phyloP scores from a whole-genome alignment of 140 eudicot genomes.

The Oenanthe javanica region DNA sequence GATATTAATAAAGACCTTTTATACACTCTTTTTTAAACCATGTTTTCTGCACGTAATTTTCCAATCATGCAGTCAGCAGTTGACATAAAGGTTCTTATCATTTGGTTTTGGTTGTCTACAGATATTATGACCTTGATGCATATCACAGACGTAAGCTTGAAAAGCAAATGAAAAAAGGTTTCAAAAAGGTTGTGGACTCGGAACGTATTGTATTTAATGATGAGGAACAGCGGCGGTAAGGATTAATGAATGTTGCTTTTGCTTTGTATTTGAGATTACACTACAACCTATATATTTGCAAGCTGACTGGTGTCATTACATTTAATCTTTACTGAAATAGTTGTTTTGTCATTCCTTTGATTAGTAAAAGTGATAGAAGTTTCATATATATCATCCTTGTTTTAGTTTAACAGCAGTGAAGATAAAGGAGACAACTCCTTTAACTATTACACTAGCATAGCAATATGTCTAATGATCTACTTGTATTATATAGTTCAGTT shows the following conservation, averaged over 20 bases:
- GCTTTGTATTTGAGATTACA: neutral
- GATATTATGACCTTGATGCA: slow-evolving; percentile 88
- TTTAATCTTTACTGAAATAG: neutral
- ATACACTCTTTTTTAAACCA: neutral
- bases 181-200: slow-evolving; percentile 40
- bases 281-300: neutral
- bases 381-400: neutral
- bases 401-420: too few species aligned
- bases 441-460: too few species aligned
- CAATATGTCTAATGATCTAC: too few species aligned
- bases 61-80: neutral
- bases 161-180: slow-evolving; percentile 75
- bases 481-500: too few species aligned
- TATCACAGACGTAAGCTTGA: slow-evolving; percentile 62
- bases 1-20: neutral
- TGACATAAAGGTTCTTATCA: neutral
- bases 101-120: slow-evolving; percentile 26
- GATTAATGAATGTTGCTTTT: slow-evolving; percentile 1
- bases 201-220: slow-evolving; percentile 85
- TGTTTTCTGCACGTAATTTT: neutral
- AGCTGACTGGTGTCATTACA: neutral
- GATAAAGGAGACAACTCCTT: too few species aligned
- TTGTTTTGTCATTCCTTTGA: neutral
- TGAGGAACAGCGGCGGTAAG: slow-evolving; percentile 90
- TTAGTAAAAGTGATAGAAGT: neutral